These are phyloP conservation scores for Elsinoe necatrix DNA, from an alignment of 2,329 filamentous ascomycete genomes.

Conservation along the genomic window DNA sequence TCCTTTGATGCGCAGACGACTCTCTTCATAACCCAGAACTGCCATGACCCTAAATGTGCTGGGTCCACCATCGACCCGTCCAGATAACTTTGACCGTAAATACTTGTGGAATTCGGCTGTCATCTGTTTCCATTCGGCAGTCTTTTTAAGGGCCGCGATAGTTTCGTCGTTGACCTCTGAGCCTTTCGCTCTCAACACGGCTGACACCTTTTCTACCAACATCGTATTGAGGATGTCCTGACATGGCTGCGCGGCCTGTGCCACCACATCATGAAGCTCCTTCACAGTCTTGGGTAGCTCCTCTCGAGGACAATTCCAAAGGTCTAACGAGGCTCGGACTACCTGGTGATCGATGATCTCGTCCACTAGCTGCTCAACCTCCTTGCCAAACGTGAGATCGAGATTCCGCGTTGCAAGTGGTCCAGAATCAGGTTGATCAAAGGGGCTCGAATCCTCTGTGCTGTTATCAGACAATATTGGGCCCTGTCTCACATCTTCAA, in stretches of 20 bases:
- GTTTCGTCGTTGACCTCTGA: slow-evolving; percentile 14
- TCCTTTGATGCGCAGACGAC: slow-evolving; percentile 31
- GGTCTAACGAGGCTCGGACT: not conserved
- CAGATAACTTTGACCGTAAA: slow-evolving; percentile 49
- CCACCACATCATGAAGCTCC: slow-evolving; percentile 10
- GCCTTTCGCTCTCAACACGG: not conserved
- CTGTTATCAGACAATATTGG: not conserved
- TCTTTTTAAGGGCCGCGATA: slow-evolving; percentile 14
- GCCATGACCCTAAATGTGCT: slow-evolving; percentile 46
- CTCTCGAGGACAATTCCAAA: not conserved
- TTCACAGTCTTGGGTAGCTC: not conserved
- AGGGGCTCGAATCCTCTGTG: not conserved
- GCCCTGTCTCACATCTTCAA: not conserved
- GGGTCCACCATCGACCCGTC: slow-evolving; percentile 44
- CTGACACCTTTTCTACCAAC: not conserved
- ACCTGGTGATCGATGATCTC: not conserved
- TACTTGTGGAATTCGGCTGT: slow-evolving; percentile 41
- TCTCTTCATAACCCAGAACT: slow-evolving; percentile 47
- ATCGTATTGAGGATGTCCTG: slow-evolving; percentile 7
- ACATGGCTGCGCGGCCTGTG: slow-evolving; percentile 15
- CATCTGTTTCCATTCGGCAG: slow-evolving; percentile 18
- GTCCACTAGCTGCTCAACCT: slow-evolving; percentile 4
- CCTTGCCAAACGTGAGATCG: not conserved
- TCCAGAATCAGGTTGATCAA: not conserved
- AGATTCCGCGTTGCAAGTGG: not conserved